These are phyloP conservation scores for Pachysolen tannophilus DNA, from an alignment of 805 yeast species.

Conservation along the genomic window DNA sequence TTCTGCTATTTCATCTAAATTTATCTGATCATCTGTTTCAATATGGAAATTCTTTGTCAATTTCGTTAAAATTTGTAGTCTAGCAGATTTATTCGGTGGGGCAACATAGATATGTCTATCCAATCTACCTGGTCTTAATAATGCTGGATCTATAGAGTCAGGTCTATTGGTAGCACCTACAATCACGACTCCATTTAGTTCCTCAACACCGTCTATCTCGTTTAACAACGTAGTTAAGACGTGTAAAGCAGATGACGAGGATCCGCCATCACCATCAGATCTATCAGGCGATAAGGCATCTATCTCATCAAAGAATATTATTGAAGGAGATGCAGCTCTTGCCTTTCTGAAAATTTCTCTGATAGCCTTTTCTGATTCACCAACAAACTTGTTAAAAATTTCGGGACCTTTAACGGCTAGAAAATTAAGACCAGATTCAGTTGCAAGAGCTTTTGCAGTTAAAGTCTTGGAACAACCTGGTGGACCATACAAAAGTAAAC, in stretches of 20 bases:
- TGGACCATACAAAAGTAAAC: slow-evolving; percentile 90
- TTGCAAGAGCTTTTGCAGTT: slow-evolving; percentile 91
- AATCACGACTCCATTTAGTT: slow-evolving; percentile 83
- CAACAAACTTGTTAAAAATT: slow-evolving; percentile 86
- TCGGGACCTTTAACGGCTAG: slow-evolving; percentile 97
- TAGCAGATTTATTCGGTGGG: slow-evolving; percentile 82
- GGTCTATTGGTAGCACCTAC: slow-evolving; percentile 98
- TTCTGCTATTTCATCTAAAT: slow-evolving; percentile 43
- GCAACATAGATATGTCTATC: slow-evolving; percentile 90
- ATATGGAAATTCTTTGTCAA: slow-evolving; percentile 60
- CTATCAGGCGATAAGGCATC: slow-evolving; percentile 86
- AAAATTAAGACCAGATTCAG: slow-evolving; percentile 91
- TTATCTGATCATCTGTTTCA: slow-evolving; percentile 29
- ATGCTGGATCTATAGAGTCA: slow-evolving; percentile 84
- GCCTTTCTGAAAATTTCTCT: slow-evolving; percentile 92
- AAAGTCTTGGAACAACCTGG: slow-evolving; percentile 97
- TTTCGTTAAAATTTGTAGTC: slow-evolving; percentile 69
- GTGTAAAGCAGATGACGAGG: slow-evolving; percentile 69
- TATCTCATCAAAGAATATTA: slow-evolving; percentile 92
- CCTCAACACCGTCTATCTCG: slow-evolving; percentile 97
- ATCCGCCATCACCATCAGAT: slow-evolving; percentile 42
- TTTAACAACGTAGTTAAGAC: slow-evolving; percentile 86
- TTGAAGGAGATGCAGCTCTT: slow-evolving; percentile 87
- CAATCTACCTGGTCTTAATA: slow-evolving; percentile 90
- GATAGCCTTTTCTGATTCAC: slow-evolving; percentile 91